A percentile compares a stretch with the other conserved stretches of the same genome.
Conservation (phyloP, 2,329 filamentous ascomycete genomes). For the Aspergillus tanneri region DNA sequence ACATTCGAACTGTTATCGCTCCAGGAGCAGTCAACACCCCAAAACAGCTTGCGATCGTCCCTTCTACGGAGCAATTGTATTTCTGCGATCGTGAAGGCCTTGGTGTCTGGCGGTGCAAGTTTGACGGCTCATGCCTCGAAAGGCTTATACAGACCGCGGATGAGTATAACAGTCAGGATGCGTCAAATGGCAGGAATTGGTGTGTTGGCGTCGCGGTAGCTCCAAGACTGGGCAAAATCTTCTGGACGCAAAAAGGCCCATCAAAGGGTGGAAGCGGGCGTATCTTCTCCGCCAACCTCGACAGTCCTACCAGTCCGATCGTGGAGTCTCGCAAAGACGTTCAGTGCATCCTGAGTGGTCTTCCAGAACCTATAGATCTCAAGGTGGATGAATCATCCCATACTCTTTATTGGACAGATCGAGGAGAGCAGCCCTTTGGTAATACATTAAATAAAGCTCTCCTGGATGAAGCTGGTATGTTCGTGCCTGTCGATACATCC, state of each 20-base stretch:
- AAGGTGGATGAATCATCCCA: conserved; percentile 51
- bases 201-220: conserved; percentile 58
- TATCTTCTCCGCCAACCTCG: conserved; percentile 53
- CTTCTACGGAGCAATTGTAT: conserved; percentile 34
- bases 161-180: conserved; percentile 26
- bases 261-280: conserved; percentile 53
- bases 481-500: conserved; percentile 29
- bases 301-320: conserved; percentile 37
- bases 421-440: conserved; percentile 57
- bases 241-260: conserved; percentile 61
- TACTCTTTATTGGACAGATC: conserved; percentile 60
- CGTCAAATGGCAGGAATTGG: conserved; percentile 45
- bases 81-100: conserved; percentile 48
- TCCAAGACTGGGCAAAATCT: conserved; percentile 47
- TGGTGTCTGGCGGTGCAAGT: conserved; percentile 37
- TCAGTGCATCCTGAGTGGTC: conserved; percentile 41
- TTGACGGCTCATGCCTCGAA: conserved; percentile 37
- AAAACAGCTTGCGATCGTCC: conserved; percentile 42
- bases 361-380: conserved; percentile 60
- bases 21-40: conserved; percentile 51
- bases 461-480: conserved; percentile 16
- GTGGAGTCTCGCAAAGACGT: conserved; percentile 44
- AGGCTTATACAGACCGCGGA: conserved; percentile 42
- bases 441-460: conserved; percentile 52
- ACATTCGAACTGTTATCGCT: conserved; percentile 46